Evolutionary conservation across 768 basidiomycete genomes (phyloP).

Genomic region (Pulveroboletus ravenelii): DNA sequence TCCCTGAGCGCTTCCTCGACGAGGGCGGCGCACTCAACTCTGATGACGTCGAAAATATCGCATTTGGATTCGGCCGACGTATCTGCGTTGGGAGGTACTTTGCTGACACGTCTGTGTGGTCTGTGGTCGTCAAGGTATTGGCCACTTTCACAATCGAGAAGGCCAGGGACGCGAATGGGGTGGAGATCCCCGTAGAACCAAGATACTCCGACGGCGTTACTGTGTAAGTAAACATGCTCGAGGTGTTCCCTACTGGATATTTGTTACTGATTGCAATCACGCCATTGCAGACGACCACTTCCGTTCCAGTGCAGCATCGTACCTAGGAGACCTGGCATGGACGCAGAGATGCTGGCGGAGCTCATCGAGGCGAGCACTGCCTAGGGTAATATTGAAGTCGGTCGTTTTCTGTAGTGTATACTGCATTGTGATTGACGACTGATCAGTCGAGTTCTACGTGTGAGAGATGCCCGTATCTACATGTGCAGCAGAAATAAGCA

Average conservation of each 20-base stretch:
- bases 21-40: constrained; percentile 16
- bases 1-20: constrained; percentile 39
- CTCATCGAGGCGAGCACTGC: constrained; percentile 12
- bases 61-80: constrained; percentile 29
- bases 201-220: constrained; percentile 1
- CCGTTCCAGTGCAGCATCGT: constrained; percentile 15
- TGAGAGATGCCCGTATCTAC: no score
- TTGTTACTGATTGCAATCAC: not conserved
- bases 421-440: not conserved
- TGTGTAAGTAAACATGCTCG: constrained; percentile 8
- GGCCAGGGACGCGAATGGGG: constrained; percentile 16
- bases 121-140: constrained; percentile 16
- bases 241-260: not conserved
- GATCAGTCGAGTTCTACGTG: no score
- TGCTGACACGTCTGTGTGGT: constrained; percentile 23
- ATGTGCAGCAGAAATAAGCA: no score
- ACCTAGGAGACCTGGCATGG: constrained; percentile 4
- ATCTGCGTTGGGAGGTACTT: constrained; percentile 28
- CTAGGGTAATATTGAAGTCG: not conserved
- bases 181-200: constrained; percentile 17
- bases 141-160: constrained; percentile 15
- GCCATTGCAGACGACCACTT: constrained; percentile 8
- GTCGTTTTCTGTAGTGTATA: not conserved
- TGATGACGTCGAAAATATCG: constrained; percentile 8
- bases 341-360: constrained; percentile 7